Percentiles rank a stretch among this genome's conserved stretches.
phyloP scores from a whole-genome alignment of 495 filamentous ascomycete genomes.

The Aspergillus coremiiformis region DNA sequence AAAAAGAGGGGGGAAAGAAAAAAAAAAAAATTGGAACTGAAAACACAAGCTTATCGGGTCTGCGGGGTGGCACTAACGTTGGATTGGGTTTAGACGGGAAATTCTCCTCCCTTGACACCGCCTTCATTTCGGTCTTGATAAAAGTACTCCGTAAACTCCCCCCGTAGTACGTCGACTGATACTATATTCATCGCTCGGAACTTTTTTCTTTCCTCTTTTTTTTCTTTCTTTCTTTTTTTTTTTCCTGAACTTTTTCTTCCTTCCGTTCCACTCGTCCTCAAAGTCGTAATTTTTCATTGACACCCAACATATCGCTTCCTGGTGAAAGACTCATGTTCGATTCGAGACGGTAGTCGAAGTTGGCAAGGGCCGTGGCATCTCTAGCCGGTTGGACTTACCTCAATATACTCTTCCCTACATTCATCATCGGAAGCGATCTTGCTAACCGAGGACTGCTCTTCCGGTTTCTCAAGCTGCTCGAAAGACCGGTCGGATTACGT shows the following conservation, averaged over 20 bases:
- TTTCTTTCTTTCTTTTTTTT: neutral
- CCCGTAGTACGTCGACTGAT: neutral
- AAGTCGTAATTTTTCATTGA: neutral
- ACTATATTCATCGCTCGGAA: neutral
- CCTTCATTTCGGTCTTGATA: neutral
- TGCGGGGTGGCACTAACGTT: slow-evolving; percentile 13
- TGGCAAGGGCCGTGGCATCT: slow-evolving; percentile 23
- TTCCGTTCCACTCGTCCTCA: neutral
- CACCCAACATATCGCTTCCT: neutral
- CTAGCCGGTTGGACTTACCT: slow-evolving; percentile 46
- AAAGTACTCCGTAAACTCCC: no score
- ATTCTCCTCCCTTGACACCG: slow-evolving; percentile 11
- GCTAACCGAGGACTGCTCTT: slow-evolving; percentile 23
- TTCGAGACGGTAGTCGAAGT: slow-evolving; percentile 15
- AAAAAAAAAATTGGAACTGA: slow-evolving; percentile 8
- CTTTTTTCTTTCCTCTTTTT: neutral
- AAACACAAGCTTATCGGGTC: slow-evolving; percentile 12
- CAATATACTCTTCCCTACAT: slow-evolving; percentile 18
- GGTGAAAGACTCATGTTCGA: slow-evolving; percentile 12
- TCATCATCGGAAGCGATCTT: slow-evolving; percentile 14
- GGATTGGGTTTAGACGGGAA: slow-evolving; percentile 14
- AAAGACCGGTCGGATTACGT: slow-evolving; percentile 1
- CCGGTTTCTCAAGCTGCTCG: slow-evolving; percentile 21
- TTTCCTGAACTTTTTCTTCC: neutral
- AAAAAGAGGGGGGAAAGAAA: slow-evolving; percentile 4